Base-by-base conservation (phyloP, 148 eudicot species). In the Spergularia marina region DNA sequence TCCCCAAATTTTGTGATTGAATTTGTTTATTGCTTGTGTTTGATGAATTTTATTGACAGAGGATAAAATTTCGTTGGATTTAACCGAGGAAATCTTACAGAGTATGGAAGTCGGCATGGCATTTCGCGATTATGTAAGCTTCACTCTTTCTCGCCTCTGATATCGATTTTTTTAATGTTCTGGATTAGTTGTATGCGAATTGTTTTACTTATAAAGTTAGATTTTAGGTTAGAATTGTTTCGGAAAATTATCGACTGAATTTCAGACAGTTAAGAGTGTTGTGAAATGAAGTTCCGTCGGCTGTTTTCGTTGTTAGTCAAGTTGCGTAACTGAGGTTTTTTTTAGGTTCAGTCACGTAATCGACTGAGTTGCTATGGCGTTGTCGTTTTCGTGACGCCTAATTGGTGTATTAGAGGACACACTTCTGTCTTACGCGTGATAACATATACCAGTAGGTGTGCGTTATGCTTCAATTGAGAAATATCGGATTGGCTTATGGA, bases 71-170 rank as follows among this genome's bases (percentile, higher is more conserved):
- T 91, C 91, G 1, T 73, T 96, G 80, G 98, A 96, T 62, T 85
- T 91, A 61, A 83, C 89, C 0, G 99, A 92, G 64, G 99, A 96
- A 78, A 96, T 90, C 59, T 77, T 96, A 20, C 97, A 91, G 70
- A 91, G 99, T 85, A 96, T 96, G 99, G 99, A 96, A 88, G 99
- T 96, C 62, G 98, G 98, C 82, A 86, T 92, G 94, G 91, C 94
- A 11, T 96, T 96, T 79, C 98, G 98, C 66, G 99, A 96, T 83
- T 96, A 96, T 75, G 98, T 92, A 78, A 76, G 7, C 12, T 16
- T 44, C 13, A 64, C 40, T 57, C 25, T 66, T 71, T 63, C 21
- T 69, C 25, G 25, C 30, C 60, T 13, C 49, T 7, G 0, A 44
- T 12, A 20, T 74, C 56, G 5, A 34, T 59, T 64, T 13, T 11